Percentiles rank a stretch among this genome's conserved stretches.
phyloP scores from a whole-genome alignment of 129 eudicot species.

The Saposhnikovia divaricata region DNA sequence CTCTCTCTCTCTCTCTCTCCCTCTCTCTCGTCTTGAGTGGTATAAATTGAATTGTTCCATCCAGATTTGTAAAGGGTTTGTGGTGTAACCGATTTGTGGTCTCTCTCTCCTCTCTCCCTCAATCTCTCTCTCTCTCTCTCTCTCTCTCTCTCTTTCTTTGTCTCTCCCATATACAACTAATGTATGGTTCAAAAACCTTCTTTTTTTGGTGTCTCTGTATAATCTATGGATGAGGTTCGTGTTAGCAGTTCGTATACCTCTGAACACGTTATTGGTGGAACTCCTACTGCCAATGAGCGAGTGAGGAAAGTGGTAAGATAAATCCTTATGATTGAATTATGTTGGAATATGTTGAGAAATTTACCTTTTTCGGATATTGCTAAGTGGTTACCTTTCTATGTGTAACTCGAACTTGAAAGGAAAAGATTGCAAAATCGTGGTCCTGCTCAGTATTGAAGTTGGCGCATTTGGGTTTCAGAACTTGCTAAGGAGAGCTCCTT shows the following conservation, averaged over 20 bases:
- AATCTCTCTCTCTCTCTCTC: no score
- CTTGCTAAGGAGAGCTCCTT: neutral
- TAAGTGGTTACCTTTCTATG: neutral
- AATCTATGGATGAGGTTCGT: conserved; percentile 94
- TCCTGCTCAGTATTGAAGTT: conserved; percentile 32
- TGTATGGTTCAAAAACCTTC: no score
- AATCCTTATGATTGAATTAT: neutral
- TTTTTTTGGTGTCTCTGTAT: no score
- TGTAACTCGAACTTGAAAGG: conserved; percentile 86
- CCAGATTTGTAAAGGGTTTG: no score
- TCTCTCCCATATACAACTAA: no score
- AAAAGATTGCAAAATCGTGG: conserved; percentile 75
- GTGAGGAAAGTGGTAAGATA: conserved; percentile 95
- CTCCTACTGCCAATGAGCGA: conserved; percentile 94
- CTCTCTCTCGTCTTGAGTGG: no score
- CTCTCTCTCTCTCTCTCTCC: no score
- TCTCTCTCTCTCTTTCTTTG: no score
- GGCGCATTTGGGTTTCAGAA: neutral
- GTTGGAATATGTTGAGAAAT: neutral
- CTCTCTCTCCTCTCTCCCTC: no score
- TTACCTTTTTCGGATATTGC: neutral
- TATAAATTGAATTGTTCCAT: no score
- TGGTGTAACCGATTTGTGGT: no score
- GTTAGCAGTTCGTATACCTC: conserved; percentile 95
- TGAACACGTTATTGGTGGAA: conserved; percentile 86